phyloP scores from a whole-genome alignment of 352 stramenopile genomes.

The Peronospora farinosa region DNA sequence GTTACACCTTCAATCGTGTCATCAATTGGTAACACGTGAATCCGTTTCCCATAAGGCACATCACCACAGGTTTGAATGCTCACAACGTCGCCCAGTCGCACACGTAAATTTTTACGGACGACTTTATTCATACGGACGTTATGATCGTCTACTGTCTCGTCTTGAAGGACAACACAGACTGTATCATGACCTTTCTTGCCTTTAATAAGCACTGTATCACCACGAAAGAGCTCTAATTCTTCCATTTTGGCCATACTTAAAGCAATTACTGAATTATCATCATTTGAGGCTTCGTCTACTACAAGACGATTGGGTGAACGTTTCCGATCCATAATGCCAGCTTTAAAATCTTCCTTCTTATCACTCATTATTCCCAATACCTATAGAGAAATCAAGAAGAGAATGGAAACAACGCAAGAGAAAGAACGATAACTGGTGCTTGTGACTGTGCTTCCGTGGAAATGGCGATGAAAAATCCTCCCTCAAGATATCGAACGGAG shows the following conservation, averaged over 20 bases:
- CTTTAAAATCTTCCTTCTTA: constrained; percentile 78
- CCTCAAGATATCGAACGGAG: not conserved
- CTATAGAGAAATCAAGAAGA: too few species aligned
- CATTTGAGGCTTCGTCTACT: constrained; percentile 95
- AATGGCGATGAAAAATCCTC: constrained; percentile 12
- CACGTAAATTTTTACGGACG: constrained; percentile 97
- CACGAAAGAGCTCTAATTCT: constrained; percentile 97
- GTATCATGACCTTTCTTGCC: constrained; percentile 98
- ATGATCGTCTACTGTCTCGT: constrained; percentile 96
- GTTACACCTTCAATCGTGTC: constrained; percentile 99
- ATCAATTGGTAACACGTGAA: constrained; percentile 98
- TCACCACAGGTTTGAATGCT: constrained; percentile 94
- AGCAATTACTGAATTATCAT: constrained; percentile 97
- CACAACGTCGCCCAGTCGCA: constrained; percentile 97
- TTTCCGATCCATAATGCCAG: constrained; percentile 89
- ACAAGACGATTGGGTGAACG: constrained; percentile 96
- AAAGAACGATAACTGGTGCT: not conserved
- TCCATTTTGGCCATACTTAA: constrained; percentile 95
- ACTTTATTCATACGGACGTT: constrained; percentile 99
- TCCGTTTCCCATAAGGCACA: constrained; percentile 97
- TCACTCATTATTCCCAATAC: constrained; percentile 18
- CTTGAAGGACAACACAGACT: constrained; percentile 96
- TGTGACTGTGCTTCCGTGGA: constrained; percentile 25
- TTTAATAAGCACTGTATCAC: constrained; percentile 99
- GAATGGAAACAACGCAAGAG: too few species aligned